Evolutionary conservation across 2,329 filamentous ascomycete genomes (phyloP).

Genomic region (Tothia fuscella): DNA sequence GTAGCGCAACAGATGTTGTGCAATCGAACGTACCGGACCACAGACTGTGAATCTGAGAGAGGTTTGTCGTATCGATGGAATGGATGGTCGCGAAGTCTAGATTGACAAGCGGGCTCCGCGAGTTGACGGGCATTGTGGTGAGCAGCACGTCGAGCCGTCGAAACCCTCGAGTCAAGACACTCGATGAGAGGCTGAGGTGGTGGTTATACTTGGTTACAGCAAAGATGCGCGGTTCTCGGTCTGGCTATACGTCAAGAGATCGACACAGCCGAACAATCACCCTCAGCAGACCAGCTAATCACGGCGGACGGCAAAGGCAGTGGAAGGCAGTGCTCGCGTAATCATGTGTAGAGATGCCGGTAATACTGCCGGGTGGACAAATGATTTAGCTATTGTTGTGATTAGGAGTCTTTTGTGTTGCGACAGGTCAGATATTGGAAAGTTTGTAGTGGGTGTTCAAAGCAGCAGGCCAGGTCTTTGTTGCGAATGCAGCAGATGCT

Average conservation of each 20-base stretch:
- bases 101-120: constrained; percentile 77
- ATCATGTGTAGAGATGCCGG: too few relatives aligned
- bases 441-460: too few relatives aligned
- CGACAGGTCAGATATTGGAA: too few relatives aligned
- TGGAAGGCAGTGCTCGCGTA: too few relatives aligned
- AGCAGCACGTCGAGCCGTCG: too few relatives aligned
- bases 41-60: constrained; percentile 90
- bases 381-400: too few relatives aligned
- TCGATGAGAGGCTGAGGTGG: too few relatives aligned
- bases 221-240: not conserved
- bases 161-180: too few relatives aligned
- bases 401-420: too few relatives aligned
- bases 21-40: constrained; percentile 67
- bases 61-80: constrained; percentile 86
- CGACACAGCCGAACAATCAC: not conserved
- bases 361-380: too few relatives aligned
- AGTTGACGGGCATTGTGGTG: constrained; percentile 68
- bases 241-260: not conserved
- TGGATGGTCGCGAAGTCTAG: constrained; percentile 87
- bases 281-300: not conserved
- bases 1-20: constrained; percentile 2
- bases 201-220: not conserved
- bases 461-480: too few relatives aligned
- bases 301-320: not conserved
- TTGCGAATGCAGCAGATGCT: too few relatives aligned